phyloP scores from a whole-genome alignment of 129 eudicot genomes.

The Rutidosis leptorrhynchoides region DNA sequence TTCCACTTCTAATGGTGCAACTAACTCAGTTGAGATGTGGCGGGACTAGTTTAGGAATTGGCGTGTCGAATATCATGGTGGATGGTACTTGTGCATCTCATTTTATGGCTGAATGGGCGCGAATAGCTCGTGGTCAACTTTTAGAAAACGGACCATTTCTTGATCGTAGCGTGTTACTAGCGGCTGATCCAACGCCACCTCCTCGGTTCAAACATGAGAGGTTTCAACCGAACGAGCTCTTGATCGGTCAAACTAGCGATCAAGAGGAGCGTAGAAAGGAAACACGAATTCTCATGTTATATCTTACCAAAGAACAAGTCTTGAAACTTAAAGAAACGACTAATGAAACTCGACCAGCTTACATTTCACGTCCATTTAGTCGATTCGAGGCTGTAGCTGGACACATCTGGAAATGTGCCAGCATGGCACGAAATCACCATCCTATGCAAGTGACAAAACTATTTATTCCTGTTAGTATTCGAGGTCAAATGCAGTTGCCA shows the following conservation, averaged over 20 bases:
- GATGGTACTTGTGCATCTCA: constrained; percentile 21
- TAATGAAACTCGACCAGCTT: background rate
- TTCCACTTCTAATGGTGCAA: constrained; percentile 22
- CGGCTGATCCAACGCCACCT: constrained; percentile 7
- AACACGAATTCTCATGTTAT: constrained; percentile 3
- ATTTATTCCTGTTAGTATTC: background rate
- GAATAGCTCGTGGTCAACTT: background rate
- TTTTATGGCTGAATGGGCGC: constrained; percentile 16
- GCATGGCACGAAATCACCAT: constrained; percentile 14
- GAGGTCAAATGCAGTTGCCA: constrained; percentile 7
- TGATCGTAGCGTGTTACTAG: constrained; percentile 6
- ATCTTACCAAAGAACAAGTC: constrained; percentile 9
- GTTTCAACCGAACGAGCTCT: constrained; percentile 1
- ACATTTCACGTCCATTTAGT: constrained; percentile 13
- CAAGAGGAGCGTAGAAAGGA: constrained; percentile 16
- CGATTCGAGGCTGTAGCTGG: constrained; percentile 10
- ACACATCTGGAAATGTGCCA: constrained; percentile 19
- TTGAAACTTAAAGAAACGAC: constrained; percentile 5
- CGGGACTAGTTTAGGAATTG: constrained; percentile 15
- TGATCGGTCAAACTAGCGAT: constrained; percentile 4
- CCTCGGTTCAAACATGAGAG: constrained; percentile 16
- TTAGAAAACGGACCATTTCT: constrained; percentile 9
- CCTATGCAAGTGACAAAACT: constrained; percentile 14
- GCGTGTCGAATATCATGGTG: constrained; percentile 12
- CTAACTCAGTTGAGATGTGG: constrained; percentile 22